These are phyloP conservation scores for Colletotrichum sp. DNA, from an alignment of 2,329 filamentous ascomycete genomes.

Conservation along the genomic window DNA sequence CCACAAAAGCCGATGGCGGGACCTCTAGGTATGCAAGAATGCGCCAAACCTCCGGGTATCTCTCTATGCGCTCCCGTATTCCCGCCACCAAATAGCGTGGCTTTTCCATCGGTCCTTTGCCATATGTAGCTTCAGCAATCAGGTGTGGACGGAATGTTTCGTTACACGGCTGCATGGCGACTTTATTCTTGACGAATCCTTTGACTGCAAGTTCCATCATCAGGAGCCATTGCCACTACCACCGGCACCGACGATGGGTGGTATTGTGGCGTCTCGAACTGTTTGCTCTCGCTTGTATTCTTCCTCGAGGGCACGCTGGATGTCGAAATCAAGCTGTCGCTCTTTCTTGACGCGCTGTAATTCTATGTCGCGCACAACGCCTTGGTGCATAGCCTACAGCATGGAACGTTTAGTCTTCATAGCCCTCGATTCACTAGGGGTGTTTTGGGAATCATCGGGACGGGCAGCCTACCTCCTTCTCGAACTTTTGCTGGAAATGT, in stretches of 20 bases:
- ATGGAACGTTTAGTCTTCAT: background rate
- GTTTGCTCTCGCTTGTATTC: conserved; percentile 91
- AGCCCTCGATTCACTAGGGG: background rate
- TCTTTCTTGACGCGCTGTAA: conserved; percentile 90
- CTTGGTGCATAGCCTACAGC: conserved; percentile 89
- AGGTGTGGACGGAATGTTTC: background rate
- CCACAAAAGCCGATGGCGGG: background rate
- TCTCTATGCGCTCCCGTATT: background rate
- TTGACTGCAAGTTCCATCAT: background rate
- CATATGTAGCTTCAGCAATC: background rate
- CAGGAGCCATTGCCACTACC: background rate
- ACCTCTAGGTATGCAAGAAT: background rate
- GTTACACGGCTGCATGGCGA: background rate
- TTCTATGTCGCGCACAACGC: conserved; percentile 93
- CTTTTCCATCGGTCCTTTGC: background rate
- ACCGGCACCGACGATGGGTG: background rate
- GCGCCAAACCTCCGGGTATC: background rate
- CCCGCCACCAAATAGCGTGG: background rate
- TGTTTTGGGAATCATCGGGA: background rate
- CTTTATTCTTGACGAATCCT: background rate
- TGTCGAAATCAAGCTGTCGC: conserved; percentile 91
- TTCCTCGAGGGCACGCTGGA: conserved; percentile 83
- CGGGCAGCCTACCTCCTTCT: conserved; percentile 41
- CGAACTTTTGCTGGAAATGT: conserved; percentile 85
- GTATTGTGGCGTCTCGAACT: conserved; percentile 58